Base-by-base conservation (phyloP, 1,284 basidiomycete genomes). In the Ceratobasidium sp. region DNA sequence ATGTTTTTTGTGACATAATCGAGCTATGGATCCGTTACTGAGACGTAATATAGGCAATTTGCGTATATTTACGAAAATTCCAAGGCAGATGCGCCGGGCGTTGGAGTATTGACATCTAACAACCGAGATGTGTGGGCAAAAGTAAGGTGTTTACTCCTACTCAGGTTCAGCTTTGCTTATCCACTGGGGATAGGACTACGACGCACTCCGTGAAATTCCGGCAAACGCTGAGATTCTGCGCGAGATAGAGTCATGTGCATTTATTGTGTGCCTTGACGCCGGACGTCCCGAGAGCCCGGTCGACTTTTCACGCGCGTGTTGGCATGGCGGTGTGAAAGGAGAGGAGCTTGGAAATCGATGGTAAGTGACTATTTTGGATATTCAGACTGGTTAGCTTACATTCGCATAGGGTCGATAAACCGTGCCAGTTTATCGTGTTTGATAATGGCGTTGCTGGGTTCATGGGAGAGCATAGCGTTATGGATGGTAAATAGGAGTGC, bases 401-500 rank as follows among this genome's bases (percentile, higher is more conserved):
- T 61, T 26, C 42, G 40, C 53, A 18, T 51, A 81, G 80, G 91
- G 91, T 93, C 64, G 95, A 96, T 85, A 96, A 96, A 84, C 95
- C 95, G 9, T 86, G 93, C 73, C 92, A 97, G 84, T 93, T 96
- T 84, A 88, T 96, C 79, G 89, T 96, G 9, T 94, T 90, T 81
- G 93, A 95, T 83, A 95, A 96, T 82, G 91, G 89, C 28, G 87
- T 90, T 79, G 92, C 94, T 1, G 96, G 95, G 4, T 87, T 96
- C 82, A 93, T 97, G 90, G 96, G 96, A 76, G 96, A 97, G 85
- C 96, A 97, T 85, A 95, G 94, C 20, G 89, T 95, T 81, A 97
- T 97, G 95, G 95, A 97, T 83, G 96, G 67, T 66, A 10, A 51
- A 56, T 56, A 12, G 6, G 33, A 33, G 33, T 33, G 33, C 33